These are phyloP conservation scores for Xeromyces bisporus DNA, from an alignment of 495 filamentous ascomycete species.

Conservation along the genomic window DNA sequence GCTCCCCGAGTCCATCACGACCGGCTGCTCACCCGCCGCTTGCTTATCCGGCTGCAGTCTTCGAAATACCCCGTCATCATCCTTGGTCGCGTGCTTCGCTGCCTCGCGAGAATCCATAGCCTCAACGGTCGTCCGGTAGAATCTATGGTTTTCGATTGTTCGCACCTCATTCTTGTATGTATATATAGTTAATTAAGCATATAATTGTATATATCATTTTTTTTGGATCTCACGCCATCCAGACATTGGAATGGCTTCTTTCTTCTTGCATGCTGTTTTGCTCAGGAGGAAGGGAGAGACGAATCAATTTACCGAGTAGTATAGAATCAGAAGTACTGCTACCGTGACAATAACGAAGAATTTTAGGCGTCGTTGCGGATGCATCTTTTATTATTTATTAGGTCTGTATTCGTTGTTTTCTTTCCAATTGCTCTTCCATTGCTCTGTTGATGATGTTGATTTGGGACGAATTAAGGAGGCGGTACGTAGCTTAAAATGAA, in stretches of 20 bases:
- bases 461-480: no score
- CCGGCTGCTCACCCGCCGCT: conserved; percentile 14
- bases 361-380: conserved; percentile 50
- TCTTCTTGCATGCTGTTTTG: neutral
- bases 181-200: no score
- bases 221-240: no score
- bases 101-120: conserved; percentile 27
- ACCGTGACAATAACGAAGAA: conserved; percentile 38
- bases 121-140: conserved; percentile 32
- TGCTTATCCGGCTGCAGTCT: conserved; percentile 19
- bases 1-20: conserved; percentile 26
- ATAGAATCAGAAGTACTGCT: conserved; percentile 40
- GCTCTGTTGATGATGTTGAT: no score
- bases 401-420: no score
- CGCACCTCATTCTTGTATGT: conserved; percentile 30
- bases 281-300: neutral
- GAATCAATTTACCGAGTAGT: conserved; percentile 34
- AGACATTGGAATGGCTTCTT: no score
- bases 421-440: no score
- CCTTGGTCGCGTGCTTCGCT: conserved; percentile 13
- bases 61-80: conserved; percentile 16
- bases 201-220: no score
- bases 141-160: conserved; percentile 29
- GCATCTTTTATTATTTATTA: conserved; percentile 33
- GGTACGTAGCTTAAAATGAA: no score